phyloP scores from a whole-genome alignment of 202 grass and related monocot species.

The Zoysia matrella region DNA sequence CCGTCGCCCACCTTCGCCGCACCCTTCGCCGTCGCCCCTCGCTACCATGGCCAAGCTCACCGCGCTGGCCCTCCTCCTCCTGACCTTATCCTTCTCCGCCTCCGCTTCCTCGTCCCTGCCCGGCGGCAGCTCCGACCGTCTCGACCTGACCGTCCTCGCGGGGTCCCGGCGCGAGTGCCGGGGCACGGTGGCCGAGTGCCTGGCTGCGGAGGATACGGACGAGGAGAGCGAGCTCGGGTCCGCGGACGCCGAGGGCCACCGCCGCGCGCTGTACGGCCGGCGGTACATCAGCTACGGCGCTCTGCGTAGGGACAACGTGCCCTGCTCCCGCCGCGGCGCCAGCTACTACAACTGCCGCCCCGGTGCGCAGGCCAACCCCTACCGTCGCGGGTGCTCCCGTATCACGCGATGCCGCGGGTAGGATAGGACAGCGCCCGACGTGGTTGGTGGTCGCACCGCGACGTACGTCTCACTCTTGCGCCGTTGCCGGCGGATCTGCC shows the following conservation, averaged over 20 bases:
- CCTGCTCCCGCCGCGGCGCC: conserved; percentile 75
- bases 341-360: conserved; percentile 95
- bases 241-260: conserved; percentile 32
- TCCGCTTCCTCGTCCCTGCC: conserved; percentile 14
- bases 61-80: conserved; percentile 36
- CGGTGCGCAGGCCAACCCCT: conserved; percentile 75
- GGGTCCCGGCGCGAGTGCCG: conserved; percentile 33
- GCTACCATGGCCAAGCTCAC: conserved; percentile 48
- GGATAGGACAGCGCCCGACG: no score
- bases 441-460: no score
- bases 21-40: no score
- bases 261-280: conserved; percentile 57
- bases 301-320: conserved; percentile 38
- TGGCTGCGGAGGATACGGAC: conserved; percentile 34
- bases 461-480: background rate
- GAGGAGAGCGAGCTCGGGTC: conserved; percentile 40
- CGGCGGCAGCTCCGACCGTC: conserved; percentile 35
- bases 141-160: conserved; percentile 52
- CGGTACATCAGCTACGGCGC: conserved; percentile 45
- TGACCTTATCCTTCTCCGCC: conserved; percentile 15
- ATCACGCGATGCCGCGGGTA: conserved; percentile 80
- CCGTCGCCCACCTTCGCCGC: conserved; percentile 17
- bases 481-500: conserved; percentile 14
- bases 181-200: conserved; percentile 59
- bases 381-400: conserved; percentile 76